Base-by-base conservation (phyloP, 495 filamentous ascomycete species). In the Eremomyces bilateralis region DNA sequence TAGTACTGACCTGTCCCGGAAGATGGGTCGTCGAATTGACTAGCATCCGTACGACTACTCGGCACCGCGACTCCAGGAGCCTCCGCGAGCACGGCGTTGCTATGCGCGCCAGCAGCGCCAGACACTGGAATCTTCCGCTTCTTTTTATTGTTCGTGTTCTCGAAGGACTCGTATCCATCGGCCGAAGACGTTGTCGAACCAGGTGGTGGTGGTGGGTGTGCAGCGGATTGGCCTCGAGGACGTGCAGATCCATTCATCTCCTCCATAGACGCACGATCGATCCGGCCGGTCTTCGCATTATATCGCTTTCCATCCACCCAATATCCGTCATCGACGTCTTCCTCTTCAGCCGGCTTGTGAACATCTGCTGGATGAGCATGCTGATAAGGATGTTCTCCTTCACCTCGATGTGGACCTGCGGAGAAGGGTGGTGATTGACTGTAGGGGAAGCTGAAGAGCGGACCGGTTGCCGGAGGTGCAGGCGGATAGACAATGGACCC, bases 91-190 rank as follows among this genome's bases (percentile, higher is more conserved):
- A 80, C 52, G 31, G 59, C 62, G 16, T 60, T 67, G 41, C 72
- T 69, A 37, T 81, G 73, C 31, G 59, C 58, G 10, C 66, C 68
- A 3, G 67, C 57, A 34, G 69, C 73, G 3, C 73, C 77, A n/a
- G 80, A 75, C 0, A 78, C 79, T 3, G 90, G 90, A 20, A 95
- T 94, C 56, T 99, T 99, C 38, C 90, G 69, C 53, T 99, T 97
- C 60, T 95, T 97, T 55, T 99, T 99, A 52, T 99, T 95, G 50
- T 93, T 95, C 34, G 81, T 93, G 45, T 99, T 95, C 51, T 99
- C 88, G 46, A 93, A 90, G 13, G 79, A 84, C 49, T 95, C 90
- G 51, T 95, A 94, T 20, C 88, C 82, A 52, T 95, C 90, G 3
- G 66, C 69, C 4, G 61, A 46, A 18, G 53, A 52, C 20, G 51